These are phyloP conservation scores for Ajuga chamaepitys DNA, from an alignment of 257 asterid genomes.

Conservation along the genomic window DNA sequence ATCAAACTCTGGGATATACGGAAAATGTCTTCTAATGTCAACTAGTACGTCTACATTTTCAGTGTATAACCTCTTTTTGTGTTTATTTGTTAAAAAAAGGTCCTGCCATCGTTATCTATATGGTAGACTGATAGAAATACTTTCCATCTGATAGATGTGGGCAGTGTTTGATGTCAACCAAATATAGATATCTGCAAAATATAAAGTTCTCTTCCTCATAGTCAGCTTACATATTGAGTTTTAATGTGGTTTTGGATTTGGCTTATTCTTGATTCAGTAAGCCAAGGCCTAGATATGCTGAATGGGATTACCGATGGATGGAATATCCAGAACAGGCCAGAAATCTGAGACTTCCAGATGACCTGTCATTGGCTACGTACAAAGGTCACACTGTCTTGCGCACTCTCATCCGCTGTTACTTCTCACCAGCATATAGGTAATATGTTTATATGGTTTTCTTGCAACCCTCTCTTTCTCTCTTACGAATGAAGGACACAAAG, in stretches of 20 bases:
- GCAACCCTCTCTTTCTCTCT: no score
- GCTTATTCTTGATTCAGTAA: conserved; percentile 37
- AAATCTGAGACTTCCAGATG: conserved; percentile 42
- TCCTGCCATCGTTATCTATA: neutral
- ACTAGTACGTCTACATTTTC: conserved; percentile 47
- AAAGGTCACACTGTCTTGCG: conserved; percentile 80
- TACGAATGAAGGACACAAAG: no score
- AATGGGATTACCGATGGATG: conserved; percentile 95
- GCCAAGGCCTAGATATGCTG: conserved; percentile 33
- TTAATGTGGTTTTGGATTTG: neutral
- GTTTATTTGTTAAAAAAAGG: neutral
- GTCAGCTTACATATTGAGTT: neutral
- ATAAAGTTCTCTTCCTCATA: no score
- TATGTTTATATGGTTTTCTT: neutral
- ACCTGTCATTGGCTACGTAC: conserved; percentile 76
- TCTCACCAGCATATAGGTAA: conserved; percentile 87
- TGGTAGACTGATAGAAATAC: neutral
- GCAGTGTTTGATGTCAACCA: no score
- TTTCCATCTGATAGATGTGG: neutral
- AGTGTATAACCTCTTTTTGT: neutral
- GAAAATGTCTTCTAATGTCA: conserved; percentile 81
- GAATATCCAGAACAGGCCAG: conserved; percentile 55
- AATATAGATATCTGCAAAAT: no score
- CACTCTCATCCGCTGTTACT: conserved; percentile 90
- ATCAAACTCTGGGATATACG: conserved; percentile 94